Evolutionary conservation across 1,139 yeast genomes (phyloP), one percentile per base, ranked within the genome.

Genomic region (Kodamaea sp.): DNA sequence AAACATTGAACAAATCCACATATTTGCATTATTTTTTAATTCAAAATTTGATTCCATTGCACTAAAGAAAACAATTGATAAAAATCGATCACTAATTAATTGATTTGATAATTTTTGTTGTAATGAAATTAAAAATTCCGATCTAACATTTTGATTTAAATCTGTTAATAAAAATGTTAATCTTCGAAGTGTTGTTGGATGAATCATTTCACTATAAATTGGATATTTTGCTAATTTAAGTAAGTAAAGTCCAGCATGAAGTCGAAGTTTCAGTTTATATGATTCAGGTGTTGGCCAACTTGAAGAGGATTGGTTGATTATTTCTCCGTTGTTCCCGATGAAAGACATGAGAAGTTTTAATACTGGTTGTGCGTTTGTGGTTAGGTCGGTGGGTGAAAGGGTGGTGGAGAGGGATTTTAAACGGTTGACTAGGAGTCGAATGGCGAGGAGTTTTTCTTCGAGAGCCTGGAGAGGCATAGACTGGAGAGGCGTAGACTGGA

Each of bases 281-380:
- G 62, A 60, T 28, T 60, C 65, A 6, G 96, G 95, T 0, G 96
- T 84, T n/a, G 83, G 79, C 52, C 63, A 69, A 9, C 66, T 60
- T 4, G 59, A 62, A 4, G 70, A 52, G 33, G 67, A 67, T 23
- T 70, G 70, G 24, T 75, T 68, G 2, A 82, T 77, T 24, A 89
- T 73, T 53, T 89, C 96, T n/a, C 96, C 96, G 35, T 85, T 84
- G 55, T 84, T 84, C 2, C 81, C 78, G 35, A 89, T 77, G 27
- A 85, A 65, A 2, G 90, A 78, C 31, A 77, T 67, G 32, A 88
- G 67, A 30, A 87, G 62, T 48, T 84, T 85, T 44, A 87, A 60
- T 0, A 85, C 79, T 7, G 90, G 88, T 39, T 71, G 77, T 0
- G 84, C 79, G 28, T 57, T 57, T 15, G 53, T 50, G 5, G 49